Evolutionary conservation across 2,329 filamentous ascomycete species (phyloP), one percentile per base, ranked within the genome.

Genomic region (Sphaerulina musiva): DNA sequence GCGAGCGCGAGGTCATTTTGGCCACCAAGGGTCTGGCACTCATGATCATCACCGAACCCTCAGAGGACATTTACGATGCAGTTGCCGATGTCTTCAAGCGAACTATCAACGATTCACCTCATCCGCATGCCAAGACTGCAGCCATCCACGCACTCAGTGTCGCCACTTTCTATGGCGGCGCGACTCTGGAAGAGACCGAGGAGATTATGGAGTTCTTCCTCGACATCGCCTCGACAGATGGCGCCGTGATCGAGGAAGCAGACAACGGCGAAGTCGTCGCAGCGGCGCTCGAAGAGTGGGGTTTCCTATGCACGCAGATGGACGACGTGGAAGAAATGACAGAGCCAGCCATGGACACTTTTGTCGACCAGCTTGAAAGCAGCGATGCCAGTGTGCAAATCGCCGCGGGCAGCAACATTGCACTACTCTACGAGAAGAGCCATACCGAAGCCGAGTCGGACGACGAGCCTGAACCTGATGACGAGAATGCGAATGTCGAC

Each of bases 361-460:
- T 95, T 62, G 83, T 88, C 41, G 89, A 95, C 46, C 90, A 95
- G 70, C 84, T 95, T 14, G 84, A 91, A 56, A 89, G 86, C 68
- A 78, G 78, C 32, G 84, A 89, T 55, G 75, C 83, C 0, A 75
- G 80, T 7, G 87, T 95, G 1, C 88, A 93, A 65, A 82, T 89
- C 44, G 82, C 85, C 3, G 86, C 89, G 0, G 89, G 86, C 3
- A 81, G 86, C 65, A 88, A 88, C 68, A 90, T 95, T 55, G 89
- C 89, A 0, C 76, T 95, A 8, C 76, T 95, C 9, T 92, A 88
- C 64, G 90, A 95, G 69, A 86, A 86, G 58, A 81, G 79, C 55
- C 83, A 80, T 68, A 80, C 78, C 0, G 76, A 78, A 36, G 72
- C 75, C 46, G 80, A 82, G 62, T 78, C 80, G 10, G 79, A 80